Conservation (phyloP, 2,329 filamentous ascomycete species). For the Phyllosticta citriasiana region DNA sequence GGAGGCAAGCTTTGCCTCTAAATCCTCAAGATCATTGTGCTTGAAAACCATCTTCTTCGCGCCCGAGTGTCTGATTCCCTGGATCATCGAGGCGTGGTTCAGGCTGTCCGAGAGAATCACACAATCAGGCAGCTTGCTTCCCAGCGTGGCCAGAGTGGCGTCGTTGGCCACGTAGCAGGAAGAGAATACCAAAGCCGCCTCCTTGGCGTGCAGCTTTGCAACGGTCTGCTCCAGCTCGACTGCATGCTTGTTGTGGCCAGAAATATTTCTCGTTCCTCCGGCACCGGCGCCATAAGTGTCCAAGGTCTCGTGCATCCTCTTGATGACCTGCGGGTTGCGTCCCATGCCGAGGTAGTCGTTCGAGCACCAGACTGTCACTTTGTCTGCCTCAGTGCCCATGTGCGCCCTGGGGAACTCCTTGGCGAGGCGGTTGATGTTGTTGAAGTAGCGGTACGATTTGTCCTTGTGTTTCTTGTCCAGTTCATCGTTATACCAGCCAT, state of each 20-base stretch:
- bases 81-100: conserved; percentile 99
- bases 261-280: conserved; percentile 94
- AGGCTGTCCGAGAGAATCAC: conserved; percentile 96
- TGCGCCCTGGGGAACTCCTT: conserved; percentile 94
- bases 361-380: conserved; percentile 96
- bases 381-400: conserved; percentile 71
- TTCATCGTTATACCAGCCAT: conserved; percentile 77
- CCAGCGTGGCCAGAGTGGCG: conserved; percentile 90
- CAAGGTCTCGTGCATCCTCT: conserved; percentile 87
- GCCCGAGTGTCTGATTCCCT: conserved; percentile 94
- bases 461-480: conserved; percentile 99
- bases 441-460: conserved; percentile 99
- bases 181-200: conserved; percentile 85
- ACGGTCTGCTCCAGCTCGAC: conserved; percentile 72
- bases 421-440: conserved; percentile 98
- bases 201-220: conserved; percentile 83
- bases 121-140: conserved; percentile 90
- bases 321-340: conserved; percentile 74
- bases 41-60: conserved; percentile 98
- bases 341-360: conserved; percentile 99
- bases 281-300: conserved; percentile 93
- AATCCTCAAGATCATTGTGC: conserved; percentile 89
- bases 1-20: conserved; percentile 85
- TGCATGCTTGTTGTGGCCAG: conserved; percentile 92
- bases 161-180: conserved; percentile 99